Percentiles rank a stretch among this genome's conserved stretches.
phyloP scores from a whole-genome alignment of 192 early-diverging fungal species.

The Phycomyces nitens region DNA sequence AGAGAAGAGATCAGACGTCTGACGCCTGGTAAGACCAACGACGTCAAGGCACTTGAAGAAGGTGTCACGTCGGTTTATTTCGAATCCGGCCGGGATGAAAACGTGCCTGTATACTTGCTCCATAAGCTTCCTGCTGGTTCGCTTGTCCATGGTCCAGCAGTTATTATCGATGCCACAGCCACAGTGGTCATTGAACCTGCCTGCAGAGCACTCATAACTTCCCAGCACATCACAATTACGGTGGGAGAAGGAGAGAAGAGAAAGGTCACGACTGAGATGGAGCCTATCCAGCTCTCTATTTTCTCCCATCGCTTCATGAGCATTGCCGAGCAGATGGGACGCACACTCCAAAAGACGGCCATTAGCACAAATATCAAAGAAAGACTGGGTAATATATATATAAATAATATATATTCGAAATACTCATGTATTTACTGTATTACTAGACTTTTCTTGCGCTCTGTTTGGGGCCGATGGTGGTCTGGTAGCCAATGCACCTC shows the following conservation, averaged over 20 bases:
- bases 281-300: conserved; percentile 88
- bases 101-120: conserved; percentile 73
- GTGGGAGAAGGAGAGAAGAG: conserved; percentile 40
- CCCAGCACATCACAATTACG: conserved; percentile 58
- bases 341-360: conserved; percentile 89
- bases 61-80: conserved; percentile 69
- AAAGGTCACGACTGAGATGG: conserved; percentile 55
- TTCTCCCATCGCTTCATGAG: conserved; percentile 97
- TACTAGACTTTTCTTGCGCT: conserved; percentile 89
- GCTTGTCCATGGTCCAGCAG: conserved; percentile 74
- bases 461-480: conserved; percentile 87
- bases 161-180: conserved; percentile 88
- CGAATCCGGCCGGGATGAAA: conserved; percentile 56
- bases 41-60: conserved; percentile 35
- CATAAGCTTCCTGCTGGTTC: conserved; percentile 60
- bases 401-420: background rate
- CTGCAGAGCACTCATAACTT: conserved; percentile 75
- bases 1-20: conserved; percentile 34
- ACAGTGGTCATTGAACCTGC: conserved; percentile 84
- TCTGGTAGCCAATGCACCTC: conserved; percentile 82
- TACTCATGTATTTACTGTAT: background rate
- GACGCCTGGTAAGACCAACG: conserved; percentile 16
- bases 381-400: conserved; percentile 51
- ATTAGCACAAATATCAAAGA: conserved; percentile 98
- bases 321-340: conserved; percentile 97